Conservation (phyloP, 192 early-diverging fungal species). For the Linnemannia exigua region DNA sequence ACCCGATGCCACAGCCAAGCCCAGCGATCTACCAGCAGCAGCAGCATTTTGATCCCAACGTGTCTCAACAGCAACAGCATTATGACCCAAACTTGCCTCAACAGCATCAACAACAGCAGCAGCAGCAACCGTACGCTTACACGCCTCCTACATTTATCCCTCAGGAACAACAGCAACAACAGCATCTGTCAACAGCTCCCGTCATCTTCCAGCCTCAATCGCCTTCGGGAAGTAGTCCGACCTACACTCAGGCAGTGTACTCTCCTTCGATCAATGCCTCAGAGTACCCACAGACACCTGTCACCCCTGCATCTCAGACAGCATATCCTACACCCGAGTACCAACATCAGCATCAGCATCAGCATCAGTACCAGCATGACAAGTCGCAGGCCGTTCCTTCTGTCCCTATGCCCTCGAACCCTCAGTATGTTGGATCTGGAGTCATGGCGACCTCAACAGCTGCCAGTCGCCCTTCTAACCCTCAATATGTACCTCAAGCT, state of each 20-base stretch:
- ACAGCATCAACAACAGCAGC: neutral
- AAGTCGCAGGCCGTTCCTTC: too few relatives aligned
- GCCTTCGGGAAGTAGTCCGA: neutral
- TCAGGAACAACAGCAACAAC: neutral
- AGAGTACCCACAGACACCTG: neutral
- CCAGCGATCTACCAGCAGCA: constrained; percentile 4
- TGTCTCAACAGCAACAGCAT: neutral
- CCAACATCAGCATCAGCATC: neutral
- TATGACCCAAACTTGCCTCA: too few relatives aligned
- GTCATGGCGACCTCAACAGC: too few relatives aligned
- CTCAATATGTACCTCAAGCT: constrained; percentile 17
- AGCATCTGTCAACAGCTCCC: neutral
- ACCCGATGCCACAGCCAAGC: neutral
- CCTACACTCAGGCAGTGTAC: constrained; percentile 16
- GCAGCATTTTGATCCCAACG: neutral
- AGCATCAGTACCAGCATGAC: neutral
- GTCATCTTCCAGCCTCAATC: constrained; percentile 25
- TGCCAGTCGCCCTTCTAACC: neutral
- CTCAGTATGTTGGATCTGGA: neutral
- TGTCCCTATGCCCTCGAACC: constrained; percentile 2
- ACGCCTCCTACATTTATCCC: constrained; percentile 20
- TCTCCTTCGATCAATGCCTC: neutral
- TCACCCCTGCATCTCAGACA: neutral
- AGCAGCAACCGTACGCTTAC: constrained; percentile 13
- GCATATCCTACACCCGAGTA: neutral